Evolutionary conservation across 768 basidiomycete species (phyloP).

Genomic region (Xanthoconium stramineum): DNA sequence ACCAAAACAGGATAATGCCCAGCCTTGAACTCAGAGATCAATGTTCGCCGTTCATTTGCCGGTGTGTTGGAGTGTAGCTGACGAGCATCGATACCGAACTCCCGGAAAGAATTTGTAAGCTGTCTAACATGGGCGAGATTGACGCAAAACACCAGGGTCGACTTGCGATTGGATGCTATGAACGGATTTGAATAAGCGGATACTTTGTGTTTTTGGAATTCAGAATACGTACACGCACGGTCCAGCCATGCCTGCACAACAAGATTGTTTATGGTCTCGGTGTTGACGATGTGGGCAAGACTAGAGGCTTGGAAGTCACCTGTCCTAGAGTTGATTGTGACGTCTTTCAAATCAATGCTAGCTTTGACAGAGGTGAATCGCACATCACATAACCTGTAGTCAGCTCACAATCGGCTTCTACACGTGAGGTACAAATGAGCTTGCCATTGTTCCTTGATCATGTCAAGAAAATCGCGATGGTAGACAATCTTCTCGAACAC

Average conservation of each 20-base stretch:
- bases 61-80: slow-evolving; percentile 73
- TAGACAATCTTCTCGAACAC: slow-evolving; percentile 92
- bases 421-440: background rate
- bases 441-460: slow-evolving; percentile 92
- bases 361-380: slow-evolving; percentile 82
- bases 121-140: slow-evolving; percentile 75
- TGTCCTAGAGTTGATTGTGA: slow-evolving; percentile 60
- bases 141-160: slow-evolving; percentile 91
- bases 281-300: slow-evolving; percentile 81
- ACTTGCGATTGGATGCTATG: slow-evolving; percentile 58
- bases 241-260: slow-evolving; percentile 86
- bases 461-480: slow-evolving; percentile 84
- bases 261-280: slow-evolving; percentile 68
- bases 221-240: slow-evolving; percentile 57
- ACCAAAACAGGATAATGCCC: slow-evolving; percentile 82
- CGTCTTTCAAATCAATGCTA: slow-evolving; percentile 62
- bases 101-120: slow-evolving; percentile 69
- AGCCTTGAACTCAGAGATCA: slow-evolving; percentile 64
- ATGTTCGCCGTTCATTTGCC: slow-evolving; percentile 53
- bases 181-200: background rate
- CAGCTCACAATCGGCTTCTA: background rate
- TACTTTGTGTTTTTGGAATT: background rate
- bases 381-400: slow-evolving; percentile 73
- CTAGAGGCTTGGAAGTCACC: slow-evolving; percentile 83
- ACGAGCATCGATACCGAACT: slow-evolving; percentile 79